A percentile compares a stretch with the other conserved stretches of the same genome.
Conservation (phyloP, 257 asterid genomes). For the Solanum phureja region DNA sequence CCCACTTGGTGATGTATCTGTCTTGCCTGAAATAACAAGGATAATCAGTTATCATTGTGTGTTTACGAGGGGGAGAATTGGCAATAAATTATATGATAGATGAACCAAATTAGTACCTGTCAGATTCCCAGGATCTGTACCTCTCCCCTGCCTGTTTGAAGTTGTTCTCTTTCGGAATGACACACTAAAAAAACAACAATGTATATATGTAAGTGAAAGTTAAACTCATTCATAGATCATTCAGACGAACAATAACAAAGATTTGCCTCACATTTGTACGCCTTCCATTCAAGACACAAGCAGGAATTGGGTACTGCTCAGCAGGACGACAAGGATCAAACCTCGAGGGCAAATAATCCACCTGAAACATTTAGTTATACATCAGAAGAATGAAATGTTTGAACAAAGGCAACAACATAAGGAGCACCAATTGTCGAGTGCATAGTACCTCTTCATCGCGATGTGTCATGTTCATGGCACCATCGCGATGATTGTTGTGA, state of each 20-base stretch:
- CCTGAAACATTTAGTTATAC: conserved; percentile 17
- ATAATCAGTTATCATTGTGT: background rate
- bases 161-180: conserved; percentile 58
- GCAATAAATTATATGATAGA: background rate
- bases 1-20: conserved; percentile 40
- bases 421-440: background rate
- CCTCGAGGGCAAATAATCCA: conserved; percentile 76
- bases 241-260: background rate
- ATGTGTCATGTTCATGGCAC: conserved; percentile 70
- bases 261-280: conserved; percentile 37
- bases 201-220: background rate
- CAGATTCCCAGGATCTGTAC: conserved; percentile 47
- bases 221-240: background rate
- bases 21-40: conserved; percentile 40
- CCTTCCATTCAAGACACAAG: conserved; percentile 37
- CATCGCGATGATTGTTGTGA: conserved; percentile 70
- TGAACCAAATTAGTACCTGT: conserved; percentile 26
- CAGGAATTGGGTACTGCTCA: conserved; percentile 50
- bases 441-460: conserved; percentile 64
- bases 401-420: background rate
- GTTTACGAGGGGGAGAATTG: background rate
- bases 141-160: conserved; percentile 65
- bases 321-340: conserved; percentile 55
- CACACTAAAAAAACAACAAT: conserved; percentile 12
- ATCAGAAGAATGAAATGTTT: background rate